Conservation (phyloP, 768 basidiomycete species). For the Tephrocybe sp. region DNA sequence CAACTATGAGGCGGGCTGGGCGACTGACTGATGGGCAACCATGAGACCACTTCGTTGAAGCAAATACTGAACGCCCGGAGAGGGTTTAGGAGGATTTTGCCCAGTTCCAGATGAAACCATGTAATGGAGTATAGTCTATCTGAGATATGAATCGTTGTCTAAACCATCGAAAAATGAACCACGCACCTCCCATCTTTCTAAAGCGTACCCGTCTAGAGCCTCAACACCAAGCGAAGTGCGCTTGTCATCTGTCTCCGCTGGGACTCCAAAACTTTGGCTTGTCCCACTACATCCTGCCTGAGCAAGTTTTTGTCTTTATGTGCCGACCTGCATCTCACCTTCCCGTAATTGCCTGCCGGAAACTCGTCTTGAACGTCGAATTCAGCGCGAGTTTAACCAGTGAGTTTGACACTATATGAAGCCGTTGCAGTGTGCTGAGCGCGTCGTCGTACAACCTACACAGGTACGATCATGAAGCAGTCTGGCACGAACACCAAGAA, state of each 20-base stretch:
- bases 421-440: slow-evolving; percentile 55
- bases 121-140: slow-evolving; percentile 90
- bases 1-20: not conserved
- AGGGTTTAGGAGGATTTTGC: slow-evolving; percentile 47
- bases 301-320: not conserved
- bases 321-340: slow-evolving; percentile 50
- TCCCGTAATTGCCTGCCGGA: slow-evolving; percentile 85
- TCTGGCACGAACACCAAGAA: slow-evolving; percentile 10
- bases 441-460: slow-evolving; percentile 72
- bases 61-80: slow-evolving; percentile 80
- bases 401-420: slow-evolving; percentile 70
- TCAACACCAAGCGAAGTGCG: slow-evolving; percentile 53
- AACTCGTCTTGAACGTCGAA: slow-evolving; percentile 71
- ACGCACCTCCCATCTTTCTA: slow-evolving; percentile 88
- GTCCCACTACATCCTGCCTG: slow-evolving; percentile 50
- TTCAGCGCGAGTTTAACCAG: slow-evolving; percentile 68
- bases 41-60: slow-evolving; percentile 86
- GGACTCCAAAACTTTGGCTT: slow-evolving; percentile 82
- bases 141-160: not conserved
- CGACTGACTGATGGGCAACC: slow-evolving; percentile 62
- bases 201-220: slow-evolving; percentile 74
- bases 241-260: slow-evolving; percentile 66
- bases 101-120: slow-evolving; percentile 89
- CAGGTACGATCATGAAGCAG: slow-evolving; percentile 13
- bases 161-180: not conserved